Evolutionary conservation across 2,329 filamentous ascomycete genomes (phyloP), one percentile per base, ranked within the genome.

Genomic region (Aspergillus pseudoglaucus): DNA sequence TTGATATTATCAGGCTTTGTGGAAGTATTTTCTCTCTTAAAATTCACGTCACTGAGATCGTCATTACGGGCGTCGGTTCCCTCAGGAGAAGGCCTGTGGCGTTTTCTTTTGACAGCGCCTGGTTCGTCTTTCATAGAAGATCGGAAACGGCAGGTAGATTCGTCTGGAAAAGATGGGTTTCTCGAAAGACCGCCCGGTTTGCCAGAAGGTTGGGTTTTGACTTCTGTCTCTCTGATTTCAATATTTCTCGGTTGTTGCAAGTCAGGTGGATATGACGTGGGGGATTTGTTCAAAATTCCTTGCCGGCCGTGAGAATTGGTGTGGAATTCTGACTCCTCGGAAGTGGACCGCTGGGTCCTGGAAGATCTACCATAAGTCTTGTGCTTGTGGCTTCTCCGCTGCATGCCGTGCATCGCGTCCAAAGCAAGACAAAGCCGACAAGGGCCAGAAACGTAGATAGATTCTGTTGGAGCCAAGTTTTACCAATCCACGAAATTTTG

Each of bases 341-440:
- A n/a, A n/a, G 33, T n/a, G 33, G 33, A 17, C 14, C 14, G 33
- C 30, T 51, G 51, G 14, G 47, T 48, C 37, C 44, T 58, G 22
- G 52, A 47, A 27, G 57, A 49, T 52, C 66, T 68, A 47, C 69
- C 67, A 52, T 72, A 72, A 8, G 68, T 72, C 43, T 64, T 62
- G 44, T 57, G 50, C 48, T 61, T 66, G 44, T 65, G 67, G 52
- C 56, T 54, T 46, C 52, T 51, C 41, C 43, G 50, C 8, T 37
- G 44, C 47, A 47, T 48, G 17, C 49, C 53, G 49, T 51, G 45
- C 41, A 42, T 38, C n/a, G 35, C 15, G 35, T 9, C 8, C 18
- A 38, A 18, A 17, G 1, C 8, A 38, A 18, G 14, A 38, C 18
- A 38, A 30, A 30, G 10, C 9, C 5, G 25, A 30, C 4, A 30